A percentile compares a stretch with the other conserved stretches of the same genome.
phyloP scores from a whole-genome alignment of 2,329 filamentous ascomycete species.

The Fusarium sp. region DNA sequence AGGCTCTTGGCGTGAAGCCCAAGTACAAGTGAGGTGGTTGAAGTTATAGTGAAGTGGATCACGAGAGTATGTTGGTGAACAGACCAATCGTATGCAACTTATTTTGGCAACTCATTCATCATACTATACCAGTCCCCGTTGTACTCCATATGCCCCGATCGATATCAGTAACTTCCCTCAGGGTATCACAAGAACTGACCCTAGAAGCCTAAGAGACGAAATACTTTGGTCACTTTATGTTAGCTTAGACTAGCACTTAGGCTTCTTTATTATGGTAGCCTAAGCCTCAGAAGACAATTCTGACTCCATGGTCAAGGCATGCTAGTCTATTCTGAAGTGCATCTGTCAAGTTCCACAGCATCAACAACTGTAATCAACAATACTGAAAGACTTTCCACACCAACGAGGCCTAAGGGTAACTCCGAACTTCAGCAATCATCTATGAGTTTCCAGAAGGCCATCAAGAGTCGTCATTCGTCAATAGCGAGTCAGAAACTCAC shows the following conservation, averaged over 20 bases:
- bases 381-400: neutral
- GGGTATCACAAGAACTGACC: too few relatives aligned
- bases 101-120: neutral
- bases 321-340: neutral
- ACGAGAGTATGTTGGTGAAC: neutral
- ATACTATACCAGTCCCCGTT: neutral
- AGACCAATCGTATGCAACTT: neutral
- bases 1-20: slow-evolving; percentile 50
- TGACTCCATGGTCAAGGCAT: neutral
- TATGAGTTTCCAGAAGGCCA: slow-evolving; percentile 5
- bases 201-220: too few relatives aligned
- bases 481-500: slow-evolving; percentile 28
- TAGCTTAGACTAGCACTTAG: too few relatives aligned
- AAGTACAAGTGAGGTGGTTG: slow-evolving; percentile 37
- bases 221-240: too few relatives aligned
- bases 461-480: slow-evolving; percentile 19
- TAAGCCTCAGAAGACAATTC: too few relatives aligned
- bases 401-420: neutral
- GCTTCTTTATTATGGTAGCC: too few relatives aligned
- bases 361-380: neutral
- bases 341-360: neutral
- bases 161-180: neutral
- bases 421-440: neutral
- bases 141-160: too few relatives aligned
- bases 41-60: neutral